Evolutionary conservation across 495 filamentous ascomycete genomes (phyloP), one percentile per base, ranked within the genome.

Genomic region (Pyrenopolyporus hunteri): DNA sequence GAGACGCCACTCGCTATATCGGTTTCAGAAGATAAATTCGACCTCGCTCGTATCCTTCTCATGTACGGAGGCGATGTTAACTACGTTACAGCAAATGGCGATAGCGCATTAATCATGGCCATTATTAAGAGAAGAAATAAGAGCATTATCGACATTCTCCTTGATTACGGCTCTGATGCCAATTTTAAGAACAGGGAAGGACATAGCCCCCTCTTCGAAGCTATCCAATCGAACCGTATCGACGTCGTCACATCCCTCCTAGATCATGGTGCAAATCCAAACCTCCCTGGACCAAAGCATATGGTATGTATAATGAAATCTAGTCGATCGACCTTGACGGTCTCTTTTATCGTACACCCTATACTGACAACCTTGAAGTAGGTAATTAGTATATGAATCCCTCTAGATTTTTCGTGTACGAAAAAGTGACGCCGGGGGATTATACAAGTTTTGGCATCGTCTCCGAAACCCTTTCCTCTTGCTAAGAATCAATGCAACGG

Each of bases 131-230:
- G 68, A 14, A 70, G 68, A 16, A 70, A 75, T 3, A 60, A 68
- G 42, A 71, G 70, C 22, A 54, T 83, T 17, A 68, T 83, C 10
- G 75, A 79, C 28, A 67, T 82, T 22, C 59, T 85, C 16, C 73
- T 85, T 0, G 70, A 73, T 3, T 78, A 78, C 25, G 77, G 80
- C 3, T 73, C 74, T 1, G 76, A 84, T 66, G 71, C 78, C 6
- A 82, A 86, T 55, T 69, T 61, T 10, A 83, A 84, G 70, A 79
- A 78, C 57, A 66, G 69, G 25, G 73, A 76, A 13, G 82, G 82
- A 10, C 69, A 79, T n/a, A 81, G 76, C 6, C 74, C 81, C 1
- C 74, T 86, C 7, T 75, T 73, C 40, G 67, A 71, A 45, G 80
- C 79, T 0, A 77, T 82, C 47, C 63, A 73, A 14, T 56, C 71